These are phyloP conservation scores for Mortierella sp. DNA, from an alignment of 371 early-diverging fungal species.

Conservation along the genomic window DNA sequence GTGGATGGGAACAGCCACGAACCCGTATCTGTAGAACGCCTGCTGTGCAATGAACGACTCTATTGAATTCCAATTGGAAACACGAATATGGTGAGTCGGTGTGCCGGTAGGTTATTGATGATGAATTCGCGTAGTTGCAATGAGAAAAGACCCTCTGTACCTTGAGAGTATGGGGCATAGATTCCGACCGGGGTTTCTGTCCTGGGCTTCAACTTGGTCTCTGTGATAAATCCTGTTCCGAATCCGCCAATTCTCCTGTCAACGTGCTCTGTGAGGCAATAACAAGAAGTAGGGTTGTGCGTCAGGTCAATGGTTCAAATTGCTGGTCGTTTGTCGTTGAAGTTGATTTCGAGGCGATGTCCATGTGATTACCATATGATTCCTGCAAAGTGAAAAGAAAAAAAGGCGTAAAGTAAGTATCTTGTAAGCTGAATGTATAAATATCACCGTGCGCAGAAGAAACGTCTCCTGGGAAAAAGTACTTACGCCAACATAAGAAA, in stretches of 20 bases:
- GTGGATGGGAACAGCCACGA: conserved; percentile 52
- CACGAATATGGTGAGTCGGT: background rate
- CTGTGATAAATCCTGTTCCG: conserved; percentile 36
- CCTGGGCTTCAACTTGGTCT: conserved; percentile 60
- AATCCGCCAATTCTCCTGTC: conserved; percentile 38
- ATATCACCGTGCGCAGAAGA: background rate
- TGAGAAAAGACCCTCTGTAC: conserved; percentile 45
- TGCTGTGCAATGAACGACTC: conserved; percentile 57
- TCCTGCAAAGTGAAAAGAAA: background rate
- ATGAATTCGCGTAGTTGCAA: too few relatives aligned
- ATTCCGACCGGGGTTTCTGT: conserved; percentile 68
- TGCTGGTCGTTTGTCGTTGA: background rate
- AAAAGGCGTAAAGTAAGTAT: background rate
- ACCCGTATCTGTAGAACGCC: conserved; percentile 50
- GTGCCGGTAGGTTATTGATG: too few relatives aligned
- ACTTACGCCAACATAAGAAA: conserved; percentile 31
- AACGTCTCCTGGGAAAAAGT: background rate
- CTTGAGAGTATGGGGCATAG: conserved; percentile 61
- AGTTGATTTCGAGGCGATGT: too few relatives aligned
- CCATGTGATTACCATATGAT: background rate
- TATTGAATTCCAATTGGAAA: background rate
- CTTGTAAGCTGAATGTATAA: background rate
- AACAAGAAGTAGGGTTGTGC: background rate
- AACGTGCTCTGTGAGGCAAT: conserved; percentile 25
- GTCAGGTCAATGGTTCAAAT: background rate